Base-by-base conservation (phyloP, 805 yeast genomes). In the Lachancea waltii region DNA sequence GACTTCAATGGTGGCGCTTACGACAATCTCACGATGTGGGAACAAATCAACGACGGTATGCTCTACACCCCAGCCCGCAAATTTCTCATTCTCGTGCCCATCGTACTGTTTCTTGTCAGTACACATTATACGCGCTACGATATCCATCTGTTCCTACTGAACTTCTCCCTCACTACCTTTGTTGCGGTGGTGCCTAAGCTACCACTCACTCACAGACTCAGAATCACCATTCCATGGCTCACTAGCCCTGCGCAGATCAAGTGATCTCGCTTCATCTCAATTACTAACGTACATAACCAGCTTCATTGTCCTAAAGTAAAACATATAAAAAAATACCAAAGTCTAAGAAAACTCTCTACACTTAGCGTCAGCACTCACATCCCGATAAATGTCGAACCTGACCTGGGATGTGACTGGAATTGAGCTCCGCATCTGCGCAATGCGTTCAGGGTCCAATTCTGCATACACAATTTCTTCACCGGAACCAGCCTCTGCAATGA, bases 11-110 rank as follows among this genome's bases (percentile, higher is more conserved):
- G 84, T 28, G 98, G 98, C 30, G 97, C 97, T 0, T 92, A 83
- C 63, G 98, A 90, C 58, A 81, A 85, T 54, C 70, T 90, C 49
- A 92, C 96, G 16, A 86, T 90, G 97, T 90, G 98, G 98, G 98
- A 90, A 63, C 98, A 90, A 63, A 81, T 69, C 26, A 94, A 85
- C 60, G 79, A 89, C 53, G 98, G 97, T 42, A 97, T 87, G 56
- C 95, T 87, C 62, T 90, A 89, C 60, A 92, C 98, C 0, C 98
- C 98, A 9, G 80, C 95, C 26, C 89, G 92, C 69, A 90, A 90
- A 63, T 90, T 87, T 56, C 68, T 90, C 48, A 75, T 90, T 66
- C 79, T 85, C 35, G 96, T 92, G n/a, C 98, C 98, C 19, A 84
- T 92, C 46, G 79, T 77, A 6, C 69, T 92, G 53, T 90, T 90